Conservation (phyloP, 805 yeast genomes). For the Candida dajiaensis region DNA sequence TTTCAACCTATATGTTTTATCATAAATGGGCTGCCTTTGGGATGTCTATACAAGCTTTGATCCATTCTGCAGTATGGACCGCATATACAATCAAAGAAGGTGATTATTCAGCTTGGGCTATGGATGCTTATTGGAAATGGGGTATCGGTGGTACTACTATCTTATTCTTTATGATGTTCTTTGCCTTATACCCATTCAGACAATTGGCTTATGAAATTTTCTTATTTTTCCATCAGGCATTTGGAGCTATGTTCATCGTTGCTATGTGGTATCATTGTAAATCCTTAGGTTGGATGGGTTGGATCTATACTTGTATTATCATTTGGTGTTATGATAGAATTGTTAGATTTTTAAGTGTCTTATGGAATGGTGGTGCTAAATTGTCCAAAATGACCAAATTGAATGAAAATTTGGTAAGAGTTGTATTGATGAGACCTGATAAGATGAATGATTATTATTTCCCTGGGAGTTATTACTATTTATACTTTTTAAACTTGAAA, state of each 20-base stretch:
- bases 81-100: conserved; percentile 36
- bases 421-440: conserved; percentile 36
- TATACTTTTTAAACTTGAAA: conserved; percentile 46
- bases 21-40: conserved; percentile 66
- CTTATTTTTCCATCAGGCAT: conserved; percentile 46
- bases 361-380: conserved; percentile 54
- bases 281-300: conserved; percentile 45
- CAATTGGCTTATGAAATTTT: conserved; percentile 54
- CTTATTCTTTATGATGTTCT: conserved; percentile 39
- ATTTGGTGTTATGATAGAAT: conserved; percentile 70
- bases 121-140: conserved; percentile 41
- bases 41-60: conserved; percentile 39
- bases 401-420: conserved; percentile 34
- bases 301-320: conserved; percentile 47
- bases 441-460: conserved; percentile 32
- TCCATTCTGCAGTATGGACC: conserved; percentile 58
- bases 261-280: conserved; percentile 58
- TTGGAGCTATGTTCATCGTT: conserved; percentile 48
- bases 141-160: conserved; percentile 44
- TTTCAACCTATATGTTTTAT: conserved; percentile 49
- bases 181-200: conserved; percentile 46
- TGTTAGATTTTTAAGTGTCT: conserved; percentile 47
- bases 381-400: conserved; percentile 33
- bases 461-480: conserved; percentile 51
- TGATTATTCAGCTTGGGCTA: conserved; percentile 34